Evolutionary conservation across 306 rosid species (phyloP).

Genomic region (Alnus rubra): DNA sequence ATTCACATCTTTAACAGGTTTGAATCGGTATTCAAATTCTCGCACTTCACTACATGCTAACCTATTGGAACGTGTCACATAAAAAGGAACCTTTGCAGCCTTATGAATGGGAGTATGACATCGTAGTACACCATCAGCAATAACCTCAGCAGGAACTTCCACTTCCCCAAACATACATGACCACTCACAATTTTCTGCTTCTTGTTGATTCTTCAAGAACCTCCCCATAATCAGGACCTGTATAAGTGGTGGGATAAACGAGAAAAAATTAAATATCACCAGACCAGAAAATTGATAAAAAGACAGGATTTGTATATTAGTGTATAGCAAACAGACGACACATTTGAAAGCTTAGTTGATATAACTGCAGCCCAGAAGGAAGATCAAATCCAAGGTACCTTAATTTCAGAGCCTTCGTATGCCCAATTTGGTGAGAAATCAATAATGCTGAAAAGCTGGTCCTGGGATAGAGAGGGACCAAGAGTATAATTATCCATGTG

Average conservation of each 20-base stretch:
- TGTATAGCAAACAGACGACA: constrained; percentile 12
- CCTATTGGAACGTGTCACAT: constrained; percentile 85
- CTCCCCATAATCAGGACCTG: constrained; percentile 79
- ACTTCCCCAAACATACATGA: constrained; percentile 93
- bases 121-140: constrained; percentile 65
- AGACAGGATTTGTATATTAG: constrained; percentile 1
- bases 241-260: constrained; percentile 11
- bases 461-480: constrained; percentile 73
- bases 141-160: constrained; percentile 77
- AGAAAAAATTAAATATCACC: constrained; percentile 3
- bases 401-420: constrained; percentile 57
- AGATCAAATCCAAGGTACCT: constrained; percentile 51
- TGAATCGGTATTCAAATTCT: constrained; percentile 69
- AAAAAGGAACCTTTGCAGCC: constrained; percentile 80
- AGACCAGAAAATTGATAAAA: constrained; percentile 18
- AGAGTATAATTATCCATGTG: constrained; percentile 55
- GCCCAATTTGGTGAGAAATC: constrained; percentile 89
- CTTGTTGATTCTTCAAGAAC: constrained; percentile 59
- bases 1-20: constrained; percentile 38
- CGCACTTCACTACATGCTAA: constrained; percentile 89
- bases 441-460: constrained; percentile 78
- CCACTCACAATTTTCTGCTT: constrained; percentile 61
- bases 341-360: not conserved
- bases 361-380: constrained; percentile 18
- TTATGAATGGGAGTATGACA: constrained; percentile 78